Percentiles rank a stretch among this genome's conserved stretches.
Conservation (phyloP, 2,329 filamentous ascomycete species). For the Ciborinia camelliae region DNA sequence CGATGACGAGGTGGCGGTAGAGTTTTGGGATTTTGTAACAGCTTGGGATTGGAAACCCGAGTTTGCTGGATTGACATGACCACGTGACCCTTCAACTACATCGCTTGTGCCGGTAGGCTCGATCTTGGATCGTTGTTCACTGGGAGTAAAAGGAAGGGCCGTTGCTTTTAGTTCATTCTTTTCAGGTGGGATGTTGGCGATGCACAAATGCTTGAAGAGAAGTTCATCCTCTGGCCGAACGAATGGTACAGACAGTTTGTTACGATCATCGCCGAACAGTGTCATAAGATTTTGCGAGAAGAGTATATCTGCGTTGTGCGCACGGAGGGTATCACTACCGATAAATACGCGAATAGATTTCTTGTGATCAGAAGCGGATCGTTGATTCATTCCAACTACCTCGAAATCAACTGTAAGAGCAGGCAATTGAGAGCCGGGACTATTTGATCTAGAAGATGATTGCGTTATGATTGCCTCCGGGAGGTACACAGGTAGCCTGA, state of each 20-base stretch:
- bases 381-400: conserved; percentile 58
- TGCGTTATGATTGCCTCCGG: conserved; percentile 84
- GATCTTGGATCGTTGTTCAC: conserved; percentile 30
- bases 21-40: conserved; percentile 24
- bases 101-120: conserved; percentile 18
- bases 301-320: conserved; percentile 84
- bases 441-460: conserved; percentile 67
- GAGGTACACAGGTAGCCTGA: conserved; percentile 80
- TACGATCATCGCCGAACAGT: conserved; percentile 80
- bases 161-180: conserved; percentile 55
- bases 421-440: conserved; percentile 75
- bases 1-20: conserved; percentile 21
- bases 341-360: conserved; percentile 80
- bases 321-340: conserved; percentile 81
- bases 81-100: conserved; percentile 19
- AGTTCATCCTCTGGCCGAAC: conserved; percentile 86
- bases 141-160: conserved; percentile 35
- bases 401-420: conserved; percentile 77
- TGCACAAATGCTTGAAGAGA: conserved; percentile 73
- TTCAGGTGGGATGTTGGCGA: conserved; percentile 52
- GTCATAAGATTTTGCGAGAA: conserved; percentile 90
- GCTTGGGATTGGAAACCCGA: conserved; percentile 18
- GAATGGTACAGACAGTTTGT: conserved; percentile 85
- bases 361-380: conserved; percentile 48
- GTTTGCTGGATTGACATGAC: conserved; percentile 19